phyloP scores from a whole-genome alignment of 2,329 filamentous ascomycete species.

The Metarhizium rileyi region DNA sequence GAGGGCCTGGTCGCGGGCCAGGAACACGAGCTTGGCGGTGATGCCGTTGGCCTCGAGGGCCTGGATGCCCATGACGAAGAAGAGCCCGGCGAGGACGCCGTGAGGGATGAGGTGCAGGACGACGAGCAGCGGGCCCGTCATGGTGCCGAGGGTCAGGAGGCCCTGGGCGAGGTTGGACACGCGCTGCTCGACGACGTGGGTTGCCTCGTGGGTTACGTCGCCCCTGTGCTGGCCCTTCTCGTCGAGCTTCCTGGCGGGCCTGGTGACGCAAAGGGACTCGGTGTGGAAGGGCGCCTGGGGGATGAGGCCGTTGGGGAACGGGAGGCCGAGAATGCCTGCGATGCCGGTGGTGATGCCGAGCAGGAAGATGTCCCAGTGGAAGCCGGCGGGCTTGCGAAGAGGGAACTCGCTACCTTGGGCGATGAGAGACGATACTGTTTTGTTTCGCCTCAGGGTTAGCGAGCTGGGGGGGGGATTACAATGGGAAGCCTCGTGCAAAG shows the following conservation, averaged over 20 bases:
- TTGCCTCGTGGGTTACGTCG: constrained; percentile 39
- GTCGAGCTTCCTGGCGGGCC: constrained; percentile 39
- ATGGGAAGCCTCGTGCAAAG: too few species aligned
- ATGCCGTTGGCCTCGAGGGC: constrained; percentile 70
- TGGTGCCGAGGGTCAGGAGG: constrained; percentile 67
- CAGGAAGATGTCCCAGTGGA: constrained; percentile 79
- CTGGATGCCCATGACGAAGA: constrained; percentile 79
- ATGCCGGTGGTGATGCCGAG: constrained; percentile 69
- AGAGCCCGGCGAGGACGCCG: constrained; percentile 68
- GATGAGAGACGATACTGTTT: constrained; percentile 73
- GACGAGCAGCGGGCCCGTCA: constrained; percentile 63
- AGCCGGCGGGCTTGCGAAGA: constrained; percentile 69
- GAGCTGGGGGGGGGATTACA: too few species aligned
- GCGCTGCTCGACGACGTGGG: constrained; percentile 68
- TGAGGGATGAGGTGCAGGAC: constrained; percentile 72
- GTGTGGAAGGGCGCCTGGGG: constrained; percentile 80
- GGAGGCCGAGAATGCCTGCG: constrained; percentile 65
- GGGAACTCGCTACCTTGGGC: constrained; percentile 78
- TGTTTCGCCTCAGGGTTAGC: too few species aligned
- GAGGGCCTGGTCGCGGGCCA: constrained; percentile 54
- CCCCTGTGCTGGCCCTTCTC: constrained; percentile 47
- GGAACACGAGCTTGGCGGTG: constrained; percentile 63
- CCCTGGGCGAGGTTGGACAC: constrained; percentile 71
- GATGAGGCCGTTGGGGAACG: constrained; percentile 75
- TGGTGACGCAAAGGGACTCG: constrained; percentile 64